Conservation (phyloP, 192 early-diverging fungal species). For the Linnemannia exigua region DNA sequence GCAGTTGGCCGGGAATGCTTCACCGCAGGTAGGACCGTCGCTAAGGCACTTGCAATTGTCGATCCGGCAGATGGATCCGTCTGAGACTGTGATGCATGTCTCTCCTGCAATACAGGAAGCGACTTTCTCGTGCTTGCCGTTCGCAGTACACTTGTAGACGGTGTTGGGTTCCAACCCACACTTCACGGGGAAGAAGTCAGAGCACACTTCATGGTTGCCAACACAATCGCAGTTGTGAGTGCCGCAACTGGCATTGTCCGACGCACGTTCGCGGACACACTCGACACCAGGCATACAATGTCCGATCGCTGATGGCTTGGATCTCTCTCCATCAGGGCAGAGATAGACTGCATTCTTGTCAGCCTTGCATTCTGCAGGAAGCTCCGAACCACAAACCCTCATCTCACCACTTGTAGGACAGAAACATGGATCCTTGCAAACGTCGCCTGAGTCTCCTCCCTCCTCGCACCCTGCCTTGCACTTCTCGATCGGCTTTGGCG, state of each 20-base stretch:
- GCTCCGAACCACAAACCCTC: neutral
- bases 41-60: slow-evolving; percentile 2
- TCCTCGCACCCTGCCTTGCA: neutral
- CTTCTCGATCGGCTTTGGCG: neutral
- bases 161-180: neutral
- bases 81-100: neutral
- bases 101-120: neutral
- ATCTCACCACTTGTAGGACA: neutral
- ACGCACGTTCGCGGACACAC: neutral
- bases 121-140: neutral
- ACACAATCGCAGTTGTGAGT: neutral
- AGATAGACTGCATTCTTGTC: neutral
- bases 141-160: slow-evolving; percentile 8
- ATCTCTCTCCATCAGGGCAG: neutral
- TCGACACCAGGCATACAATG: neutral
- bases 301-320: neutral
- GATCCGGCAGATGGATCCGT: neutral
- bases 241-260: neutral
- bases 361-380: neutral
- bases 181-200: neutral
- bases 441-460: neutral
- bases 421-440: slow-evolving; percentile 1
- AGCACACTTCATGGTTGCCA: neutral
- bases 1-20: neutral
- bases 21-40: slow-evolving; percentile 4